Percentiles rank a stretch among this genome's conserved stretches.
Evolutionary conservation across 108 stramenopile species (phyloP).

Genomic region (Skeletonema grethae): DNA sequence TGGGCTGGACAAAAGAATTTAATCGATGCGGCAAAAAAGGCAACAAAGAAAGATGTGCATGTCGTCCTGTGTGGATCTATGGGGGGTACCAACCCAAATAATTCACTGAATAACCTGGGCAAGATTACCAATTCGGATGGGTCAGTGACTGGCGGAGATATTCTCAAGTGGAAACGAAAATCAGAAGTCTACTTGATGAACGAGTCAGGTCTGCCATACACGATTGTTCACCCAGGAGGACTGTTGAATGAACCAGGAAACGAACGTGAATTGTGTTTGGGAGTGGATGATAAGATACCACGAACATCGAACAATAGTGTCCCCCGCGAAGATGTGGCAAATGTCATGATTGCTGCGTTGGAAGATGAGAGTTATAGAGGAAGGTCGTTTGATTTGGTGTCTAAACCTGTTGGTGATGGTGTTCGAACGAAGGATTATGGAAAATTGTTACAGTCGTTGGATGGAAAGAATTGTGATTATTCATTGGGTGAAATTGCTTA

Average conservation of each 20-base stretch:
- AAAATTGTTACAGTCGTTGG: constrained; percentile 49
- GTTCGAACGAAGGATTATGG: constrained; percentile 47
- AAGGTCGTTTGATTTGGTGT: constrained; percentile 72
- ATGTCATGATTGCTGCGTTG: constrained; percentile 73
- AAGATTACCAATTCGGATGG: constrained; percentile 56
- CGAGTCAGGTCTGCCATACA: constrained; percentile 60
- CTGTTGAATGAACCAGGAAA: constrained; percentile 76
- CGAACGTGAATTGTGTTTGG: constrained; percentile 72
- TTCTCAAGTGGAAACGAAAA: constrained; percentile 83
- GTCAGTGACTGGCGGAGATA: constrained; percentile 65
- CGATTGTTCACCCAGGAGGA: constrained; percentile 91
- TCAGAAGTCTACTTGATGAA: constrained; percentile 71
- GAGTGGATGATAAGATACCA: constrained; percentile 76
- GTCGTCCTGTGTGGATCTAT: constrained; percentile 76
- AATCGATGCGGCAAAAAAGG: constrained; percentile 71
- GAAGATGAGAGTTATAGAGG: constrained; percentile 45
- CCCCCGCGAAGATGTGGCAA: constrained; percentile 84
- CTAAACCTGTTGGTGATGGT: constrained; percentile 48
- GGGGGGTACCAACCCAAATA: constrained; percentile 82
- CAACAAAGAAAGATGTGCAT: constrained; percentile 52
- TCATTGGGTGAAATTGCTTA: constrained; percentile 54
- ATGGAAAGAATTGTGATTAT: constrained; percentile 71
- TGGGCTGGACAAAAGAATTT: constrained; percentile 88
- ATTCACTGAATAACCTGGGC: constrained; percentile 77
- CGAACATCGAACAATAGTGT: constrained; percentile 68